Evolutionary conservation across 2,329 filamentous ascomycete genomes (phyloP).

Genomic region (Cladorrhinum sp.): DNA sequence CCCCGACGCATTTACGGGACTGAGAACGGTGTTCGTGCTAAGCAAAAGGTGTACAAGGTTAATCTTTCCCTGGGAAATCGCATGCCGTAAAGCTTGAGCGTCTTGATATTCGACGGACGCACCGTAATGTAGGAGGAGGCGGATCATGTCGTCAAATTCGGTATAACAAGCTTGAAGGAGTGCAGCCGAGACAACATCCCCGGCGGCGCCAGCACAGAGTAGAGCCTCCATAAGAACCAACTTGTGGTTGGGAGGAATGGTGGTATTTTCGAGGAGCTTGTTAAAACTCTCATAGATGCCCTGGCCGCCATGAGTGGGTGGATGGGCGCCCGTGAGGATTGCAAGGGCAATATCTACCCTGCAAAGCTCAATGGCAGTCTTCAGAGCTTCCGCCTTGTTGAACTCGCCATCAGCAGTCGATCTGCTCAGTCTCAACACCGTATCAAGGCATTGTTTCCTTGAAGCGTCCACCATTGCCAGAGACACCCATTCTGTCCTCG

Average conservation of each 20-base stretch:
- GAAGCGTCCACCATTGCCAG: constrained; percentile 52
- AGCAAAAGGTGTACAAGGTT: constrained; percentile 49
- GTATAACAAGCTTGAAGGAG: constrained; percentile 47
- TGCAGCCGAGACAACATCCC: constrained; percentile 47
- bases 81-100: constrained; percentile 46
- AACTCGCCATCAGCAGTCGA: constrained; percentile 53
- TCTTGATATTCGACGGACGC: constrained; percentile 55
- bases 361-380: constrained; percentile 45
- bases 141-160: constrained; percentile 53
- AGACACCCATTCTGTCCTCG: constrained; percentile 42
- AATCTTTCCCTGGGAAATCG: constrained; percentile 45
- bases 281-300: constrained; percentile 51
- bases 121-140: constrained; percentile 50
- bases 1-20: constrained; percentile 45
- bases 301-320: constrained; percentile 42
- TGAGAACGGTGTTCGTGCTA: constrained; percentile 41
- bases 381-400: constrained; percentile 51
- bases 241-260: constrained; percentile 48
- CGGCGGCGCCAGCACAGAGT: constrained; percentile 56
- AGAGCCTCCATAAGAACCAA: constrained; percentile 53
- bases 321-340: constrained; percentile 50
- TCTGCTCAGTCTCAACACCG: constrained; percentile 49
- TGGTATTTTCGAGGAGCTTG: constrained; percentile 43
- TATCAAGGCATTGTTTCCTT: constrained; percentile 47
- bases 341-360: constrained; percentile 54